Percentiles rank a stretch among this genome's conserved stretches.
phyloP scores from a whole-genome alignment of 495 filamentous ascomycete genomes.

The Acidiella bohemica region DNA sequence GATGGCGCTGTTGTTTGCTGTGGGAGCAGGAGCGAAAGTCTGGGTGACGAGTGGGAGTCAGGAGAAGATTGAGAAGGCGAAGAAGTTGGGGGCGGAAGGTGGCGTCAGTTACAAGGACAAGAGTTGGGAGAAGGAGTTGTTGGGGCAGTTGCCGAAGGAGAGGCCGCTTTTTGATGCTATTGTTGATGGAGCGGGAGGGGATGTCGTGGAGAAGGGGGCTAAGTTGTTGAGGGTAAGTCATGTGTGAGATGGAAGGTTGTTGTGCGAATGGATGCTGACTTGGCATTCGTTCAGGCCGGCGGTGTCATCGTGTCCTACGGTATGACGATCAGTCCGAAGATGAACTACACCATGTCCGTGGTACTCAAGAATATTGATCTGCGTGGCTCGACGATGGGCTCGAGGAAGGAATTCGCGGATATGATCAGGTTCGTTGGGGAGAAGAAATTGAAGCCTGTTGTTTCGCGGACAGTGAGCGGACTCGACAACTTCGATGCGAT shows the following conservation, averaged over 20 bases:
- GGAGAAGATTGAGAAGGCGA: slow-evolving; percentile 31
- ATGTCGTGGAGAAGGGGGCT: slow-evolving; percentile 26
- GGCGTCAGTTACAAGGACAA: slow-evolving; percentile 32
- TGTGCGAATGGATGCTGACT: background rate
- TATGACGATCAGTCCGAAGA: slow-evolving; percentile 31
- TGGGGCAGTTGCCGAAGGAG: slow-evolving; percentile 24
- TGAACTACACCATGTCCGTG: slow-evolving; percentile 28
- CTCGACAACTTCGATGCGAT: slow-evolving; percentile 28
- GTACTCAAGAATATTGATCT: slow-evolving; percentile 34
- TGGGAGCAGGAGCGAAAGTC: slow-evolving; percentile 26
- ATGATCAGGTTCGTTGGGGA: slow-evolving; percentile 30
- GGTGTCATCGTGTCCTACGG: slow-evolving; percentile 31
- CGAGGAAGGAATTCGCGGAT: slow-evolving; percentile 33
- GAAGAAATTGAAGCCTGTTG: slow-evolving; percentile 28
- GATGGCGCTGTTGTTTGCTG: slow-evolving; percentile 30
- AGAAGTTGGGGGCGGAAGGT: slow-evolving; percentile 27
- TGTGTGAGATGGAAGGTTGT: background rate
- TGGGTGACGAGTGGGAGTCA: slow-evolving; percentile 30
- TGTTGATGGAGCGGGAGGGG: slow-evolving; percentile 32
- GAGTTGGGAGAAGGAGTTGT: slow-evolving; percentile 32
- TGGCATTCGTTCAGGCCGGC: slow-evolving; percentile 21
- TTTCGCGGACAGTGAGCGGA: slow-evolving; percentile 23
- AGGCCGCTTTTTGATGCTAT: slow-evolving; percentile 28
- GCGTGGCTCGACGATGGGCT: slow-evolving; percentile 33
- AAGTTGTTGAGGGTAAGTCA: slow-evolving; percentile 27